phyloP scores from a whole-genome alignment of 2,329 filamentous ascomycete species.

The Metarhizium brunneum region DNA sequence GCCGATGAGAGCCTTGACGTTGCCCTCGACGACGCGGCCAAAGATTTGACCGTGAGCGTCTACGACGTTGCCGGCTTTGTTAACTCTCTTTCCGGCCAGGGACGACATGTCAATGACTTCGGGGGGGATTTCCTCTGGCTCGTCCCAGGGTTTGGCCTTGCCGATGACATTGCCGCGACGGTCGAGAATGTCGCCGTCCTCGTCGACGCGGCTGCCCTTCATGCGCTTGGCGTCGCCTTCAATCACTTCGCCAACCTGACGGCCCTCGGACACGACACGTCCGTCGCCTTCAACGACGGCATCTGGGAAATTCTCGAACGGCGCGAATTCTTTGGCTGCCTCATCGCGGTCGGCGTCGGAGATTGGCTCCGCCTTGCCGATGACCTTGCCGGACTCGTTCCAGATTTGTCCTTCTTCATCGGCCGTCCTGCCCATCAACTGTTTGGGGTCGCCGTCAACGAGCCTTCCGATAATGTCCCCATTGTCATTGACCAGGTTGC shows the following conservation, averaged over 20 bases:
- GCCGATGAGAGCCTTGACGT: conserved; percentile 52
- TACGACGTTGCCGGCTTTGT: conserved; percentile 58
- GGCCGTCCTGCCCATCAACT: conserved; percentile 53
- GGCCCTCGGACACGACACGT: conserved; percentile 36
- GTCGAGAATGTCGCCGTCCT: conserved; percentile 61
- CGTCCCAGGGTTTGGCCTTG: conserved; percentile 59
- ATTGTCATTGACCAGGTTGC: conserved; percentile 46
- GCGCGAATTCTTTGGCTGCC: conserved; percentile 30
- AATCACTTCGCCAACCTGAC: conserved; percentile 50
- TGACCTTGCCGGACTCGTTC: conserved; percentile 58
- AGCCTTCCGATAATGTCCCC: conserved; percentile 51
- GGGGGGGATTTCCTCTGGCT: conserved; percentile 35
- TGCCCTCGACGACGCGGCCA: conserved; percentile 59
- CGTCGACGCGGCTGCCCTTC: conserved; percentile 55
- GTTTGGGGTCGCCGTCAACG: conserved; percentile 51
- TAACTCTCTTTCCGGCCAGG: conserved; percentile 60
- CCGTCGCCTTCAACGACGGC: conserved; percentile 35
- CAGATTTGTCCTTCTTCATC: conserved; percentile 62
- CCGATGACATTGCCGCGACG: conserved; percentile 58
- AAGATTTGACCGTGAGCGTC: conserved; percentile 46
- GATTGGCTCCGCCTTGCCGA: conserved; percentile 54
- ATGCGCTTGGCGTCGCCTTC: conserved; percentile 57
- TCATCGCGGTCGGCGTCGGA: conserved; percentile 44
- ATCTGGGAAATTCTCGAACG: conserved; percentile 50
- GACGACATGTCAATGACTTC: conserved; percentile 50